Conservation (phyloP, 2,329 filamentous ascomycete genomes). For the Neoarthrinium moseri region DNA sequence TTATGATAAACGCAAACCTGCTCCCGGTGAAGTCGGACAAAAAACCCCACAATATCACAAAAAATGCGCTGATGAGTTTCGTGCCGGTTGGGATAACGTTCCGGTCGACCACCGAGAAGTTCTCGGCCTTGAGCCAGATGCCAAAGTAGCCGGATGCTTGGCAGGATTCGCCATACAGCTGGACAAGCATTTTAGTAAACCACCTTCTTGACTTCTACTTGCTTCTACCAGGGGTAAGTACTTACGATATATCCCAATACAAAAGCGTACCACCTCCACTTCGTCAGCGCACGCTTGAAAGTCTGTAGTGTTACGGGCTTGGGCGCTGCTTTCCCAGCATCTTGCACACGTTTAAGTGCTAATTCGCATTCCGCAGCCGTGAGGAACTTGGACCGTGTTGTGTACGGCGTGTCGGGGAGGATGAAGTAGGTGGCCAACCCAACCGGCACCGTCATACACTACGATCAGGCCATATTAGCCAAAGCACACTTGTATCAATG, state of each 20-base stretch:
- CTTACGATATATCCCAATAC: conserved; percentile 8
- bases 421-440: conserved; percentile 3
- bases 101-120: not conserved
- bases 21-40: conserved; percentile 6
- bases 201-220: not conserved
- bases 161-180: conserved; percentile 6
- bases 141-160: conserved; percentile 3
- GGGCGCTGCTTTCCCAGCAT: conserved; percentile 6
- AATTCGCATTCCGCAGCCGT: not conserved
- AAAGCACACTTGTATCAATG: too few species aligned
- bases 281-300: not conserved
- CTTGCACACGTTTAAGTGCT: not conserved
- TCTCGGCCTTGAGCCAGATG: conserved; percentile 8
- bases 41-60: conserved; percentile 6
- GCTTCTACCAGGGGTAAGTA: not conserved
- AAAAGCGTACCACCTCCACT: conserved; percentile 1
- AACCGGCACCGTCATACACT: conserved; percentile 5
- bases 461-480: not conserved
- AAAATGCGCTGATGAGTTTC: conserved; percentile 5
- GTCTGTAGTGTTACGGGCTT: not conserved
- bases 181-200: not conserved
- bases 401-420: conserved; percentile 8
- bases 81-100: conserved; percentile 9
- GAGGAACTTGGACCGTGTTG: conserved; percentile 1
- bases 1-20: conserved; percentile 4